A percentile compares a stretch with the other conserved stretches of the same genome.
These are phyloP conservation scores for Termitomyces sp. DNA, from an alignment of 768 basidiomycete genomes.

Conservation along the genomic window DNA sequence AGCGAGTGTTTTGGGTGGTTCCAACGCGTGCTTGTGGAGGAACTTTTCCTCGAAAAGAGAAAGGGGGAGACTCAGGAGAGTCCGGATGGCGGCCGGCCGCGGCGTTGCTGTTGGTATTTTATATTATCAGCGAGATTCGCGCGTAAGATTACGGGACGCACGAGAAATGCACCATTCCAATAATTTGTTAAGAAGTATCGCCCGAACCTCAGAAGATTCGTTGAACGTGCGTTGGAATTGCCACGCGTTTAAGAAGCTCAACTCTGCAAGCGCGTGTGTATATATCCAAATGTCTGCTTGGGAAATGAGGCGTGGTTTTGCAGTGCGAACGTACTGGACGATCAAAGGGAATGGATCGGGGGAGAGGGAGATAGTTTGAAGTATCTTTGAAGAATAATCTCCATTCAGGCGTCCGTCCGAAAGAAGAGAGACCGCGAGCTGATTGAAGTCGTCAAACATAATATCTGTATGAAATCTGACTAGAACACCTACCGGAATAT, in stretches of 20 bases:
- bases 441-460: slow-evolving; percentile 1
- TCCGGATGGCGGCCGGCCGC: slow-evolving; percentile 52
- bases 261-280: slow-evolving; percentile 61
- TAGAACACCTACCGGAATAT: slow-evolving; percentile 53
- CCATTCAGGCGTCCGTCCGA: slow-evolving; percentile 72
- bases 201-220: slow-evolving; percentile 53
- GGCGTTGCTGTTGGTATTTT: slow-evolving; percentile 62
- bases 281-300: slow-evolving; percentile 74
- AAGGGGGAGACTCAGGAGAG: slow-evolving; percentile 66
- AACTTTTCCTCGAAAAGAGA: slow-evolving; percentile 61
- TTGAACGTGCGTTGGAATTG: slow-evolving; percentile 69
- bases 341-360: slow-evolving; percentile 55
- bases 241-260: slow-evolving; percentile 72
- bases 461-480: background rate
- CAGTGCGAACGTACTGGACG: slow-evolving; percentile 72
- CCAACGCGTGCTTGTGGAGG: slow-evolving; percentile 56
- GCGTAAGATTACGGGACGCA: slow-evolving; percentile 35
- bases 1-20: slow-evolving; percentile 49
- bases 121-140: slow-evolving; percentile 6
- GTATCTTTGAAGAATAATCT: slow-evolving; percentile 77
- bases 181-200: slow-evolving; percentile 55
- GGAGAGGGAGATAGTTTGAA: slow-evolving; percentile 58
- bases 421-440: slow-evolving; percentile 73
- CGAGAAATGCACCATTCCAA: slow-evolving; percentile 70
- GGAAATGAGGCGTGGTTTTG: slow-evolving; percentile 67